Evolutionary conservation across 306 rosid genomes (phyloP).

Genomic region (barrel medic (Medicago truncatula)): MtrunA17r5.0-ANR NC_053048.1:36870501-36871000

Average conservation of each 20-base stretch:
- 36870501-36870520: conserved; percentile 63
- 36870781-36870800: not conserved
- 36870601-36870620: conserved; percentile 1
- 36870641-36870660: conserved; percentile 26
- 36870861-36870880: not conserved
- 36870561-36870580: conserved; percentile 41
- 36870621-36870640: not conserved
- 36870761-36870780: not conserved
- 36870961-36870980: not conserved
- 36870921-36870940: not conserved
- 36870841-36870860: too few relatives aligned
- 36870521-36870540: conserved; percentile 59
- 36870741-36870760: not conserved
- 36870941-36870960: not conserved
- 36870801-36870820: not conserved
- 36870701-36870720: conserved; percentile 22
- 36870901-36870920: conserved; percentile 10
- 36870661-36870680: conserved; percentile 40
- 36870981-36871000: not conserved
- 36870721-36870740: not conserved
- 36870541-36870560: conserved; percentile 56
- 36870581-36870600: conserved; percentile 4
- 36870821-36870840: not conserved
- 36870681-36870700: conserved; percentile 40
- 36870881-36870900: not conserved